Conservation (phyloP, 2,329 filamentous ascomycete genomes). For the Colletotrichum sp. region DNA sequence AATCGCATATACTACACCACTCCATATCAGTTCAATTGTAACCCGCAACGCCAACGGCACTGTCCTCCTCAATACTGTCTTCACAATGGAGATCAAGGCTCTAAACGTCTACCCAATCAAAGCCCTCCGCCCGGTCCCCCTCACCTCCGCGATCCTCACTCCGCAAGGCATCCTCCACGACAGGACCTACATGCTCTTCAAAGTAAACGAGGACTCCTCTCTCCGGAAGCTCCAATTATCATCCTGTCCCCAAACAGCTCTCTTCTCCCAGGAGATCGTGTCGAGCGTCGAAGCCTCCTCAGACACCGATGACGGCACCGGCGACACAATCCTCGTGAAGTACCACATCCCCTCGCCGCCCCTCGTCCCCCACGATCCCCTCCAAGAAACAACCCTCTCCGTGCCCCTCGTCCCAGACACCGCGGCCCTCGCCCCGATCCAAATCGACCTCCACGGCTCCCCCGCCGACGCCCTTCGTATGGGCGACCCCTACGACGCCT, state of each 20-base stretch:
- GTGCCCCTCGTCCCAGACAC: constrained; percentile 63
- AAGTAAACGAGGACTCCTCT: constrained; percentile 45
- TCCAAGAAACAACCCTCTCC: constrained; percentile 45
- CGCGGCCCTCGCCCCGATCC: constrained; percentile 47
- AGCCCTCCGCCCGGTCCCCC: constrained; percentile 65
- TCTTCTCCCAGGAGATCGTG: constrained; percentile 67
- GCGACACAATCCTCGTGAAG: constrained; percentile 43
- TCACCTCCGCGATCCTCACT: constrained; percentile 59
- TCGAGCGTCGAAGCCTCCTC: constrained; percentile 40
- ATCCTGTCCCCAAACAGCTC: constrained; percentile 61
- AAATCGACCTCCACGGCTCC: constrained; percentile 66
- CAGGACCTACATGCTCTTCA: constrained; percentile 73
- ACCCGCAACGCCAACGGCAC: background rate
- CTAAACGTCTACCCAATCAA: constrained; percentile 80
- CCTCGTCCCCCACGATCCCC: constrained; percentile 40
- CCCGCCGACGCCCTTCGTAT: constrained; percentile 66
- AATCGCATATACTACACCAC: background rate
- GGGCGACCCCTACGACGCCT: constrained; percentile 62
- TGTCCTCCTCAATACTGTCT: background rate
- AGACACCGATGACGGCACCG: constrained; percentile 35
- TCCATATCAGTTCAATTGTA: background rate
- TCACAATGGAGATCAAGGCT: constrained; percentile 7
- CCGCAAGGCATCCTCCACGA: constrained; percentile 70
- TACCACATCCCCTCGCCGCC: constrained; percentile 45
- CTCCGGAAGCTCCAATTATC: constrained; percentile 66